Evolutionary conservation across 805 yeast species (phyloP).

Genomic region (Kazachstania psychrophila): DNA sequence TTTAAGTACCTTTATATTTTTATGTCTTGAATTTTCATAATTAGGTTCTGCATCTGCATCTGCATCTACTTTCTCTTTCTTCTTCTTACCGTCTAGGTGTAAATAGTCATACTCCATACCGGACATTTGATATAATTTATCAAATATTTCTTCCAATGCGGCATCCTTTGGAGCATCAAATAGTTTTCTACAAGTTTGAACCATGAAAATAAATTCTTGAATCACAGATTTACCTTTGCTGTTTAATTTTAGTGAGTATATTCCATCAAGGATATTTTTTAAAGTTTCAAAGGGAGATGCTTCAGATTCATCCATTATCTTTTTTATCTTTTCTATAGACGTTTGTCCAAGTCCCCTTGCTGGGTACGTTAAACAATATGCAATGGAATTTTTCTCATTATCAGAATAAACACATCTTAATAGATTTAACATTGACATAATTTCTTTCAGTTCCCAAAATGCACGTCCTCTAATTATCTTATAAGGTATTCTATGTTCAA

Average conservation of each 20-base stretch:
- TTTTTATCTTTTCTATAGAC: conserved; percentile 31
- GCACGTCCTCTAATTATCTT: conserved; percentile 61
- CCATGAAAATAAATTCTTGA: conserved; percentile 17
- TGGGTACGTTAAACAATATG: conserved; percentile 51
- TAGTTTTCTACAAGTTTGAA: conserved; percentile 16
- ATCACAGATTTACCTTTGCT: conserved; percentile 17
- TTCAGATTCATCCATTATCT: conserved; percentile 8
- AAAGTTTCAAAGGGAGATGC: conserved; percentile 12
- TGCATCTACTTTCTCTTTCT: conserved; percentile 11
- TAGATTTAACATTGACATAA: conserved; percentile 51
- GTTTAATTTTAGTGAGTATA: conserved; percentile 11
- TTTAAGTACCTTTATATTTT: conserved; percentile 19
- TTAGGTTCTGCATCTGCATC: conserved; percentile 9
- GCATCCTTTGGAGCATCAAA: conserved; percentile 6
- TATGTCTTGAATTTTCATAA: conserved; percentile 23
- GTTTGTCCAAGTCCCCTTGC: conserved; percentile 59
- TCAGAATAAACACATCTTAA: conserved; percentile 52
- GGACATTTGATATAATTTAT: conserved; percentile 23
- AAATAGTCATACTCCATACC: conserved; percentile 24
- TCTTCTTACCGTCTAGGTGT: conserved; percentile 20
- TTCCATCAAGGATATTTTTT: conserved; percentile 7
- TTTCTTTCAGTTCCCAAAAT: conserved; percentile 73
- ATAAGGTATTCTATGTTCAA: conserved; percentile 51
- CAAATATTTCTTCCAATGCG: conserved; percentile 18
- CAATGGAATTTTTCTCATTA: conserved; percentile 50